Base-by-base conservation (phyloP, 805 yeast species). In the Candida takata region DNA sequence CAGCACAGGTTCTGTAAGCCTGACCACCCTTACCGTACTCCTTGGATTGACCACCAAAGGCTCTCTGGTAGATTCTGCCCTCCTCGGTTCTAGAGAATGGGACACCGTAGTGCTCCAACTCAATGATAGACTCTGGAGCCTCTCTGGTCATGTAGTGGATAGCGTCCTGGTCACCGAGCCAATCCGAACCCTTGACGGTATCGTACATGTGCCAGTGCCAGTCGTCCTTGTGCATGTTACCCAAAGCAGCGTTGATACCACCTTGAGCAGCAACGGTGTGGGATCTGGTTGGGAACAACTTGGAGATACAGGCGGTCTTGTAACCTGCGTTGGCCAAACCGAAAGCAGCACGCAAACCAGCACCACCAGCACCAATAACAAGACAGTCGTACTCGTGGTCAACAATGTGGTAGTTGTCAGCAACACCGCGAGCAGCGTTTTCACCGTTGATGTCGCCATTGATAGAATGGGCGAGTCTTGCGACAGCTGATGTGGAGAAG, bases 121-220 rank as follows among this genome's bases (percentile, higher is more conserved):
- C 98, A 55, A 88, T 86, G 55, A 90, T 90, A 30, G 97, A 83
- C 50, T 79, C 77, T 29, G 97, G 96, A 19, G 98, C 98, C 68
- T 90, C 97, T 62, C 87, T 79, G 40, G 98, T 90, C 98, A 90
- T 90, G 69, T 90, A 90, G 68, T 90, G 97, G 60, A 92, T 90
- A 37, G 97, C 96, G 60, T 90, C 98, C 70, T 90, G 98, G 67
- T 90, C 98, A 58, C 98, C 98, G 45, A 90, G 77, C 98, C 98
- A 90, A 68, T 90, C 98, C 8, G 97, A 87, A 47, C 98, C 98
- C 69, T 90, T 90, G 53, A 90, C 97, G 54, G 98, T 90, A 61
- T 90, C 98, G 67, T 92, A 90, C 97, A 90, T 88, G 65, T 90
- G 98, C 97, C 97, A 92, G 65, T 85, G 95, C 98, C 98, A 90